phyloP scores from a whole-genome alignment of 1,139 yeast genomes.

The Candida buenavistaensis region DNA sequence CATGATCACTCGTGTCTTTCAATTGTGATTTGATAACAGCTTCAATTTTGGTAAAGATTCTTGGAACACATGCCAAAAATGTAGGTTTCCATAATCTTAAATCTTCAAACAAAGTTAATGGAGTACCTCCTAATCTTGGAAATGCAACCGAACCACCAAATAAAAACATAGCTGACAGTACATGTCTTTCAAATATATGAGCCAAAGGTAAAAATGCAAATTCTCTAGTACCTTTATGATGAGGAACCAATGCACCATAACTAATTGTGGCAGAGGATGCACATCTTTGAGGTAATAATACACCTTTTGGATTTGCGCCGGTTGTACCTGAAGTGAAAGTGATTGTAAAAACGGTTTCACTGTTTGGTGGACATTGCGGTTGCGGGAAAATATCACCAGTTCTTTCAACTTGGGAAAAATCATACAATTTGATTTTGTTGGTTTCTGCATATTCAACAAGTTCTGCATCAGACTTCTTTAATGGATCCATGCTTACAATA shows the following conservation, averaged over 20 bases:
- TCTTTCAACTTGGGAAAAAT: conserved; percentile 32
- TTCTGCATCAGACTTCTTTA: conserved; percentile 17
- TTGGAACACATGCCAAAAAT: conserved; percentile 58
- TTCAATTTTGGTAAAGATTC: conserved; percentile 65
- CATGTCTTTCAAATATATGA: conserved; percentile 43
- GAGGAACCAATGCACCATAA: conserved; percentile 12
- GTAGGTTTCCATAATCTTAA: conserved; percentile 55
- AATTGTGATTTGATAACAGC: conserved; percentile 42
- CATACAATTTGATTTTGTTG: conserved; percentile 26
- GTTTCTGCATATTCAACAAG: conserved; percentile 24
- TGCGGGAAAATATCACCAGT: conserved; percentile 27
- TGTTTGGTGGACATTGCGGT: conserved; percentile 25
- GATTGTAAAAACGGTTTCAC: conserved; percentile 35
- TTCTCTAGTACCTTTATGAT: conserved; percentile 17
- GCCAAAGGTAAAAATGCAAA: conserved; percentile 35
- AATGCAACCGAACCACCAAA: conserved; percentile 44
- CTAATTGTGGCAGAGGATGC: conserved; percentile 24
- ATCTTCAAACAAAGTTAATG: conserved; percentile 55
- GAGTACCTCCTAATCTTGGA: conserved; percentile 45
- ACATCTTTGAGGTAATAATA: conserved; percentile 31
- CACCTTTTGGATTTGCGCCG: conserved; percentile 44
- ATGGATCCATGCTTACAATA: conserved; percentile 40
- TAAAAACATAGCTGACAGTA: conserved; percentile 27
- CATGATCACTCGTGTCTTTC: conserved; percentile 25
- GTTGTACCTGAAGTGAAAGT: conserved; percentile 47